Base-by-base conservation (phyloP, 495 filamentous ascomycete genomes). In the Neurospora tetraspora region DNA sequence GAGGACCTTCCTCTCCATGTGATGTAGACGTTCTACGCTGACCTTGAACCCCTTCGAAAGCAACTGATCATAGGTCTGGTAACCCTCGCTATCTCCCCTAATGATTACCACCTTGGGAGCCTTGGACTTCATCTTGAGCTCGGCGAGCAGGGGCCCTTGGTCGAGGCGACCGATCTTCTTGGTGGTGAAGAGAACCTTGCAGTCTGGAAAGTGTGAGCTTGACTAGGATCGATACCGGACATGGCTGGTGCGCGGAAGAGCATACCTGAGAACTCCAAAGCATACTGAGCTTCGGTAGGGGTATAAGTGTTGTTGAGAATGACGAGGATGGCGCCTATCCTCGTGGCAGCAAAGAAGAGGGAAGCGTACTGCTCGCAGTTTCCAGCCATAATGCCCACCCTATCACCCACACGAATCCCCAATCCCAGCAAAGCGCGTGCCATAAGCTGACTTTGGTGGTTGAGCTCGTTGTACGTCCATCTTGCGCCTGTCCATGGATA, bases 291-390 rank as follows among this genome's bases (percentile, higher is more conserved):
- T 78, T 92, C 90, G 16, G 83, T 85, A 1, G 87, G 84, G 34
- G 90, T 92, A 76, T 92, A 91, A 0, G 89, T 92, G 81, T 91
- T 91, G 80, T 92, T 91, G 74, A 91, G 81, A 38, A 91, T 90
- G 6, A 92, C 90, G 61, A 91, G 78, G 27, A 90, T 88, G 38
- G 88, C 89, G 18, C 90, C 90, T n/a, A 92, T 87, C 18, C 87
- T 82, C 3, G 88, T 85, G 38, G 88, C 88, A 1, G 89, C 89
- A 72, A 92, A 92, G 81, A 92, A 90, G 20, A 92, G 83, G 0
- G 88, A 84, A 39, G 89, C 88, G 75, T 91, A 92, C 78, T 90
- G 87, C 75, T 90, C 89, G 77, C 89, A 91, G 77, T 92, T 92
- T 4, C 90, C 90, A 2, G 89, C 88, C 88, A 92, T 90, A 68